These are phyloP conservation scores for Cornus suecica DNA, from an alignment of 148 eudicot genomes.

Conservation along the genomic window DNA sequence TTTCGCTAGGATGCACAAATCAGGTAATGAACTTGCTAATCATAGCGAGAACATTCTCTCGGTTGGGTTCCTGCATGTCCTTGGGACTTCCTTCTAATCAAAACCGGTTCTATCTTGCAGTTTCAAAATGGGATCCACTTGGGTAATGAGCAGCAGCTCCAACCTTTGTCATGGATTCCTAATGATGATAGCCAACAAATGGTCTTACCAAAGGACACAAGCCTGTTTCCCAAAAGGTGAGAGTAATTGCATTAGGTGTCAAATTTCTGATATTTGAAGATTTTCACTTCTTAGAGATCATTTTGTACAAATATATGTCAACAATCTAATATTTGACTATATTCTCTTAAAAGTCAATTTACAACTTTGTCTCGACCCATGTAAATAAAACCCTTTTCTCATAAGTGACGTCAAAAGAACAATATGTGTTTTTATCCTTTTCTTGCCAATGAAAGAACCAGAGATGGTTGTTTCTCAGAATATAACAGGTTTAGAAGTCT, in stretches of 20 bases:
- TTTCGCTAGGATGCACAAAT: conserved; percentile 2
- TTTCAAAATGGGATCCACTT: conserved; percentile 15
- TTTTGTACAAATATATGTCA: no score
- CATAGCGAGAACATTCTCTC: neutral
- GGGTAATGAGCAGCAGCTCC: conserved; percentile 32
- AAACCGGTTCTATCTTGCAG: conserved; percentile 1
- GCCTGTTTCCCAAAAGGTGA: conserved; percentile 35
- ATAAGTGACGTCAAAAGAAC: neutral
- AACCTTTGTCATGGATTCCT: conserved; percentile 26
- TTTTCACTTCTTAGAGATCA: no score
- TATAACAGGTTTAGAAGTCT: neutral
- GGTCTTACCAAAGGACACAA: conserved; percentile 23
- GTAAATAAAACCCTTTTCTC: neutral
- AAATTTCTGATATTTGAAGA: neutral
- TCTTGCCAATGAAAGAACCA: no score
- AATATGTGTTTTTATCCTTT: no score
- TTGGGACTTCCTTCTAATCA: neutral
- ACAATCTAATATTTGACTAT: no score
- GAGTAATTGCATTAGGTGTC: neutral
- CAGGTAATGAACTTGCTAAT: conserved; percentile 6
- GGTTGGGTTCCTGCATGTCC: neutral
- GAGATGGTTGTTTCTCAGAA: neutral
- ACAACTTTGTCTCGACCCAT: neutral
- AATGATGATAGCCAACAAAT: conserved; percentile 24
- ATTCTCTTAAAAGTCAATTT: neutral